Percentiles rank a stretch among this genome's conserved stretches.
Conservation (phyloP, 2,329 filamentous ascomycete species). For the Coniochaeta prunicola region DNA sequence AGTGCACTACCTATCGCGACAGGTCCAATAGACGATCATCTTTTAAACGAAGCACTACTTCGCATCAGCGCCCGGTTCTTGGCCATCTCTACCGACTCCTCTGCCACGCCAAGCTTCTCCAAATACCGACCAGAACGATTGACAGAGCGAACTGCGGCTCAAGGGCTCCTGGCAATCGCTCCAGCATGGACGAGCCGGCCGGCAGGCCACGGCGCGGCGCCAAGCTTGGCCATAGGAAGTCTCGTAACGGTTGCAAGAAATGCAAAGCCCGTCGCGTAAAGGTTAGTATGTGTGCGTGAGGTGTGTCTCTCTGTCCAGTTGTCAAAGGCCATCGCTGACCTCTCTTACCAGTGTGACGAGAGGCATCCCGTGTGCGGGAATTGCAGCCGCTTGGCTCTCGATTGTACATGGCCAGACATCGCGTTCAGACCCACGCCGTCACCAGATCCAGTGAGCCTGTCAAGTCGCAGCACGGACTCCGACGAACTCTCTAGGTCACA, state of each 20-base stretch:
- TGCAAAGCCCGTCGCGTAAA: slow-evolving; percentile 22
- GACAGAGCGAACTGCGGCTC: background rate
- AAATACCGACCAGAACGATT: too few species aligned
- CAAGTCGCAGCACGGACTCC: background rate
- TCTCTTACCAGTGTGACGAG: slow-evolving; percentile 15
- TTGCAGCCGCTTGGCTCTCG: slow-evolving; percentile 15
- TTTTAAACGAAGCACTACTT: background rate
- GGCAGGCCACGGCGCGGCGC: background rate
- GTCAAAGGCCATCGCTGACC: background rate
- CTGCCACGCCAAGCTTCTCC: background rate
- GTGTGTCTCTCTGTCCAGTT: too few species aligned
- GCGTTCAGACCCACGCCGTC: background rate
- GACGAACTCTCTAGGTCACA: background rate
- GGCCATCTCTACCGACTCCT: background rate
- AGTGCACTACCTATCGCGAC: too few species aligned
- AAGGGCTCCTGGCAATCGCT: background rate
- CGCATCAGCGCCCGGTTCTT: background rate
- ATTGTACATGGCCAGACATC: slow-evolving; percentile 13
- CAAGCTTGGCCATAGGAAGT: slow-evolving; percentile 22
- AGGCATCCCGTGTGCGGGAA: slow-evolving; percentile 15
- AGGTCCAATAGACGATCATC: too few species aligned
- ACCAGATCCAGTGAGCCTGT: background rate
- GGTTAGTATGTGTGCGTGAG: slow-evolving; percentile 7
- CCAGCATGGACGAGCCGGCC: background rate
- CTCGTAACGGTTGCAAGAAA: slow-evolving; percentile 20